phyloP scores from a whole-genome alignment of 2,329 filamentous ascomycete species.

The Ceratocystis papillata region DNA sequence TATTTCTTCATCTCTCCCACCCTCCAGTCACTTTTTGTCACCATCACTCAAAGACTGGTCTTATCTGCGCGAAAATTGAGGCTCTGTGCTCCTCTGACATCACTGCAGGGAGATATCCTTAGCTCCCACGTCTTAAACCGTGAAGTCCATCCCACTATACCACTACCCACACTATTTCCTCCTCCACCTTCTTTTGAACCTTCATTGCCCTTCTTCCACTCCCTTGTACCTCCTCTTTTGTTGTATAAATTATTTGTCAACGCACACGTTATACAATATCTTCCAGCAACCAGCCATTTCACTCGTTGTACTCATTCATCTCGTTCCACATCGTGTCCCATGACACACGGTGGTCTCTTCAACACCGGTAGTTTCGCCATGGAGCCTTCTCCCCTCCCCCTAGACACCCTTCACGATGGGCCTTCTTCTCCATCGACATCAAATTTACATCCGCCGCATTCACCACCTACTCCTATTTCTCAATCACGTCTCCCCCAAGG shows the following conservation, averaged over 20 bases:
- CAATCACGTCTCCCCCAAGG: conserved; percentile 43
- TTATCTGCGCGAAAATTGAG: conserved; percentile 5
- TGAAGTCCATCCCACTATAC: not conserved
- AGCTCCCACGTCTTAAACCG: not conserved
- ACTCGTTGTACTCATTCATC: not conserved
- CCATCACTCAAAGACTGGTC: not conserved
- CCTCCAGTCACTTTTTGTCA: not conserved
- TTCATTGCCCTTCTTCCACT: not conserved
- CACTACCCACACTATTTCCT: not conserved
- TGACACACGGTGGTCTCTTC: conserved; percentile 9
- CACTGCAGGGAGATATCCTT: conserved; percentile 7
- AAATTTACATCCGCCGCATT: conserved; percentile 27
- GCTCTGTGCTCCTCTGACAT: conserved; percentile 16
- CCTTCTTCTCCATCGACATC: not conserved
- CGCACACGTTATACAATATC: no score
- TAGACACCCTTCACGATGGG: conserved; percentile 2
- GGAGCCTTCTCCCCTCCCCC: conserved; percentile 20
- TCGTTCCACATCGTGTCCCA: not conserved
- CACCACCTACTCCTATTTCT: not conserved
- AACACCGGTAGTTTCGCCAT: conserved; percentile 18
- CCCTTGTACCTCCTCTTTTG: conserved; percentile 2
- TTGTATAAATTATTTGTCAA: not conserved
- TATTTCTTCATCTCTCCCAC: not conserved
- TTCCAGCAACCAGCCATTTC: not conserved
- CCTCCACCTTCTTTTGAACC: not conserved